These are phyloP conservation scores for Yamadazyma songkhlaensis DNA, from an alignment of 1,139 yeast genomes.

Conservation along the genomic window DNA sequence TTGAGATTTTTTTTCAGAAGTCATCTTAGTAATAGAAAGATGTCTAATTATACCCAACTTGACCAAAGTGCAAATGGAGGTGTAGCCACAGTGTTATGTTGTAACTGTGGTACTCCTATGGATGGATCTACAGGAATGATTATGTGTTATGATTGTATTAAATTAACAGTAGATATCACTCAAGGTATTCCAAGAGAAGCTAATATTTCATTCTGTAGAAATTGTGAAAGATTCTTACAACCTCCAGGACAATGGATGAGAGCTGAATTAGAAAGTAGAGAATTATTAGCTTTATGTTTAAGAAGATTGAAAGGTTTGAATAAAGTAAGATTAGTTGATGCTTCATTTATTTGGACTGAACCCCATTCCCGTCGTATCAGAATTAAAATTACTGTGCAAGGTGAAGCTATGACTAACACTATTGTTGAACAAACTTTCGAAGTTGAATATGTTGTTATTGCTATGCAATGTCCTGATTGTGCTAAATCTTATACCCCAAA, in stretches of 20 bases:
- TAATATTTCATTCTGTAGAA: slow-evolving; percentile 87
- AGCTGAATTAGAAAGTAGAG: slow-evolving; percentile 90
- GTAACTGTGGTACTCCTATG: slow-evolving; percentile 98
- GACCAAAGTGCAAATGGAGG: slow-evolving; percentile 21
- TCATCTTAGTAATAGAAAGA: slow-evolving; percentile 12
- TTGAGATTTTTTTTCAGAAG: slow-evolving; percentile 3
- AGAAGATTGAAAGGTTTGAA: slow-evolving; percentile 85
- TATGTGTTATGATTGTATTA: slow-evolving; percentile 97
- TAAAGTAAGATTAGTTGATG: slow-evolving; percentile 88
- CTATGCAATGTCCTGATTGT: slow-evolving; percentile 99
- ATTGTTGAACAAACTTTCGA: slow-evolving; percentile 94
- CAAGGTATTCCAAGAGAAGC: slow-evolving; percentile 96
- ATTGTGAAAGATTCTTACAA: slow-evolving; percentile 92
- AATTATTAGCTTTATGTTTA: slow-evolving; percentile 83
- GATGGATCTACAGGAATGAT: slow-evolving; percentile 93
- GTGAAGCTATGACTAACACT: slow-evolving; percentile 91
- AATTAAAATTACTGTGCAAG: slow-evolving; percentile 90
- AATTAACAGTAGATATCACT: slow-evolving; percentile 89
- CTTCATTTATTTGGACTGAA: slow-evolving; percentile 97
- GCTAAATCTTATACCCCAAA: slow-evolving; percentile 94
- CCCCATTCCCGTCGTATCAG: slow-evolving; percentile 96
- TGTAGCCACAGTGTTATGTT: slow-evolving; percentile 88
- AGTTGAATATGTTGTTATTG: slow-evolving; percentile 89
- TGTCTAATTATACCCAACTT: slow-evolving; percentile 53
- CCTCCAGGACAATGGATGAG: slow-evolving; percentile 94